These are phyloP conservation scores for Neurospora sublineolata DNA, from an alignment of 495 filamentous ascomycete species.

Conservation along the genomic window DNA sequence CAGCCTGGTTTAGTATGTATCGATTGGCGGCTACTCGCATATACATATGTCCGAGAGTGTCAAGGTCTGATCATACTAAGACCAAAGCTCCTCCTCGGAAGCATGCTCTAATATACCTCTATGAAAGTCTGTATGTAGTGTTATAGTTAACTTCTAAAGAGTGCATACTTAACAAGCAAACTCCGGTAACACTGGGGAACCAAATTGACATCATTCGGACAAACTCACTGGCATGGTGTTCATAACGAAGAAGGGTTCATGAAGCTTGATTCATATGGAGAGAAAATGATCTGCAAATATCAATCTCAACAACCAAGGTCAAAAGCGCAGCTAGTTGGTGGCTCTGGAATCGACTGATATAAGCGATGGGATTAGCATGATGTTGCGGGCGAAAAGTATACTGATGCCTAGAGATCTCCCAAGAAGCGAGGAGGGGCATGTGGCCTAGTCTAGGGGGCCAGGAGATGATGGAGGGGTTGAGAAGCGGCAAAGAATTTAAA, in stretches of 20 bases:
- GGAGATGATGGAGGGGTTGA: background rate
- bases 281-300: background rate
- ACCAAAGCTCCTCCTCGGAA: background rate
- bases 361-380: background rate
- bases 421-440: background rate
- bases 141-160: background rate
- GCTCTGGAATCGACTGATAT: background rate
- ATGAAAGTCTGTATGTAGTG: background rate
- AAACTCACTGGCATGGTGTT: background rate
- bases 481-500: background rate
- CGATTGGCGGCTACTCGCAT: background rate
- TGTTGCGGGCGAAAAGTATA: background rate
- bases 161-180: background rate
- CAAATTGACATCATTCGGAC: background rate
- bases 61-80: background rate
- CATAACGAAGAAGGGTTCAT: background rate
- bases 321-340: background rate
- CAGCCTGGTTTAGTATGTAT: background rate
- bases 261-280: background rate
- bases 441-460: background rate
- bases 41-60: background rate
- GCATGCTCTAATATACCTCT: background rate
- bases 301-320: background rate
- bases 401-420: background rate
- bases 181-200: background rate